These are phyloP conservation scores for Maudiozyma bulderi DNA, from an alignment of 805 yeast species.

Conservation along the genomic window DNA sequence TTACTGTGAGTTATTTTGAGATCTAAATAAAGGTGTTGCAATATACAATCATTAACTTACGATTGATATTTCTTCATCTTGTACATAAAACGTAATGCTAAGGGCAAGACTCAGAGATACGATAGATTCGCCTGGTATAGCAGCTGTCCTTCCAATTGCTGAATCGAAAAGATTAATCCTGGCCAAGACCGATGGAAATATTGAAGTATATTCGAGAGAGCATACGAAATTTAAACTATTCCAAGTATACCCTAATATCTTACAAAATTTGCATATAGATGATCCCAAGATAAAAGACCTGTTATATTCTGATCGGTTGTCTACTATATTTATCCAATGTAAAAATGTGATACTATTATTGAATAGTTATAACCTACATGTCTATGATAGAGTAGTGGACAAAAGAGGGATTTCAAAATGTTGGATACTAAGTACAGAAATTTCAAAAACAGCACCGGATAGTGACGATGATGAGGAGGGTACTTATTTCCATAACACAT, in stretches of 20 bases:
- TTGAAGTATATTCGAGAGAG: slow-evolving; percentile 23
- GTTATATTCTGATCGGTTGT: slow-evolving; percentile 16
- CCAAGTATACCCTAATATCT: slow-evolving; percentile 22
- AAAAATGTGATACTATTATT: slow-evolving; percentile 18
- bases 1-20: too few species aligned
- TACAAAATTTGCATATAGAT: slow-evolving; percentile 14
- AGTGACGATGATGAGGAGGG: not conserved
- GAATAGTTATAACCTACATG: slow-evolving; percentile 24
- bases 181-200: slow-evolving; percentile 21
- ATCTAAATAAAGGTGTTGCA: too few species aligned
- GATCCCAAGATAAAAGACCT: slow-evolving; percentile 15
- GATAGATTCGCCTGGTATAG: slow-evolving; percentile 13
- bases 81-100: slow-evolving; percentile 9
- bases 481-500: not conserved
- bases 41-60: too few species aligned
- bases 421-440: slow-evolving; percentile 17
- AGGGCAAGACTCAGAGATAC: slow-evolving; percentile 15
- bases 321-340: slow-evolving; percentile 24
- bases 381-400: slow-evolving; percentile 27
- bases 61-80: too few species aligned
- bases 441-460: not conserved
- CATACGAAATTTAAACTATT: slow-evolving; percentile 13
- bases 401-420: slow-evolving; percentile 21
- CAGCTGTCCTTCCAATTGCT: slow-evolving; percentile 18
- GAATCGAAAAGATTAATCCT: slow-evolving; percentile 20